Evolutionary conservation across 192 early-diverging fungal genomes (phyloP).

Genomic region (Coemansia sp.): DNA sequence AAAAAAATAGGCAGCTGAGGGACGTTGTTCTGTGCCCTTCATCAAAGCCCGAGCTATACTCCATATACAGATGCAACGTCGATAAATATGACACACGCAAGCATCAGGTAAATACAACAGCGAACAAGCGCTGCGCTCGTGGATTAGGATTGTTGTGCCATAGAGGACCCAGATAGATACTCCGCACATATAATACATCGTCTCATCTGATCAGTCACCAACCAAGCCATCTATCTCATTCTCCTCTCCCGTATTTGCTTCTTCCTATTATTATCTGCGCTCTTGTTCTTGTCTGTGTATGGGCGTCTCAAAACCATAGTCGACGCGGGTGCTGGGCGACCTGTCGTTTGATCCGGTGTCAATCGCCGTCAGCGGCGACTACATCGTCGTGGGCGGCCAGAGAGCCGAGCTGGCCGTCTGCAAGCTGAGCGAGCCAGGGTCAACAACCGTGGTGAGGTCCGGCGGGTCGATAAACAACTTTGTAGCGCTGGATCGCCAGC

Average conservation of each 20-base stretch:
- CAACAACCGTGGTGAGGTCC: conserved; percentile 24
- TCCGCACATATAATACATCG: too few species aligned
- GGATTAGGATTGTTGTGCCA: conserved; percentile 3
- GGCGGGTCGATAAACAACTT: conserved; percentile 52
- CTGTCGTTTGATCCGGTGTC: conserved; percentile 76
- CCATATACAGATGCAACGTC: conserved; percentile 58
- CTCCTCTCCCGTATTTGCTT: too few species aligned
- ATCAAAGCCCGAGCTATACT: conserved; percentile 70
- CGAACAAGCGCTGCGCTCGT: neutral
- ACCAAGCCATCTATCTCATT: conserved; percentile 29
- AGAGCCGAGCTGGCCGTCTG: conserved; percentile 75
- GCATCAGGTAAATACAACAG: conserved; percentile 27
- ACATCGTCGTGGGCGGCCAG: conserved; percentile 89
- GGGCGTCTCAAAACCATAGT: too few species aligned
- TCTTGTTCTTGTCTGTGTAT: too few species aligned
- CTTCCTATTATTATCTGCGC: too few species aligned
- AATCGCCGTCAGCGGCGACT: conserved; percentile 74
- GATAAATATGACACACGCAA: conserved; percentile 57
- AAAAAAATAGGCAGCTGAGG: conserved; percentile 77
- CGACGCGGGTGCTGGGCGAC: conserved; percentile 64
- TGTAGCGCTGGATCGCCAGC: conserved; percentile 41
- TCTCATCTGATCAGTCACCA: conserved; percentile 1
- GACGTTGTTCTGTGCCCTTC: conserved; percentile 82
- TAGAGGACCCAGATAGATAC: neutral
- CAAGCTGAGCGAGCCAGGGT: conserved; percentile 44